Conservation (phyloP, 2,329 filamentous ascomycete genomes). For the Corniculantispora saksenae region DNA sequence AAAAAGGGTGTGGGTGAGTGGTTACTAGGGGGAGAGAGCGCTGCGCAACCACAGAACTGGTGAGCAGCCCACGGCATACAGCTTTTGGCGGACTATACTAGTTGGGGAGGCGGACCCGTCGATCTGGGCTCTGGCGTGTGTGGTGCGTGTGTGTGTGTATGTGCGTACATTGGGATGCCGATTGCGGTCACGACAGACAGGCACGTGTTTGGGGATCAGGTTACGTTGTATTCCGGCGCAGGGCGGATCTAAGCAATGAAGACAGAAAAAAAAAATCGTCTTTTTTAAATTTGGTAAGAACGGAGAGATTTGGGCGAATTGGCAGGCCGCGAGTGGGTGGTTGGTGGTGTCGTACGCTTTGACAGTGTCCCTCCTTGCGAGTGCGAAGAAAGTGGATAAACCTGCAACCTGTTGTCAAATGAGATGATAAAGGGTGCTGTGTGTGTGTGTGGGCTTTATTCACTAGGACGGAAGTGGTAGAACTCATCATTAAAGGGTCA, state of each 20-base stretch:
- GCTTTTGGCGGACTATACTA: not conserved
- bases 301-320: no score
- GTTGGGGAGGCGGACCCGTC: not conserved
- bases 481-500: no score
- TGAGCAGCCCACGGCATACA: not conserved
- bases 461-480: no score
- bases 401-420: no score
- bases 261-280: not conserved
- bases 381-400: no score
- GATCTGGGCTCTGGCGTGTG: not conserved
- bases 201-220: constrained; percentile 1
- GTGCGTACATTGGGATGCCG: not conserved
- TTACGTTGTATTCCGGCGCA: constrained; percentile 6
- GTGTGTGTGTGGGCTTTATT: no score
- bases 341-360: no score
- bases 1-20: not conserved
- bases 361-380: no score
- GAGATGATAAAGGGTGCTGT: no score
- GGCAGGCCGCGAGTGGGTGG: no score
- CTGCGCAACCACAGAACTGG: not conserved
- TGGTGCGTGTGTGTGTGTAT: not conserved
- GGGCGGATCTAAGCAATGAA: no score
- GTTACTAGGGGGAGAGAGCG: not conserved
- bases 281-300: no score
- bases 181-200: not conserved